Base-by-base conservation (phyloP, 1,284 basidiomycete species). In the Hemileia vastatrix region DNA sequence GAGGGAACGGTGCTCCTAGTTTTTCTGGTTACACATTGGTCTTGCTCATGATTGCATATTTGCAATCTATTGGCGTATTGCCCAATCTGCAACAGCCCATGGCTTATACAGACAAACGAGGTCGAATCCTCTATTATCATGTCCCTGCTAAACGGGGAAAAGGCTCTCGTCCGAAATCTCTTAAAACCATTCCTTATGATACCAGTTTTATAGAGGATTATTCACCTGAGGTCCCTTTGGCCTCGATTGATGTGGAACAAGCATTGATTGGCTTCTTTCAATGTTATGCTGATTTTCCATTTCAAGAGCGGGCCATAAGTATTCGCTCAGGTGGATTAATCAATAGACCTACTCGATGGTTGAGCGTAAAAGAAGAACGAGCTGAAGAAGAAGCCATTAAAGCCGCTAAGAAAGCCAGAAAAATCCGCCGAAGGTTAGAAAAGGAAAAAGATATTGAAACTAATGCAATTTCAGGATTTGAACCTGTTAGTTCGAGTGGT, bases 11-110 rank as follows among this genome's bases (percentile, higher is more conserved):
- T 33, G 50, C 58, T 13, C 45, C 44, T 24, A 51, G 50, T 2
- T 36, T 51, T 15, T 60, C 58, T 2, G 45, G 50, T 4, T 60
- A 60, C 43, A 60, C 58, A 23, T 19, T 60, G 9, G 36, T 60
- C 27, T 43, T 60, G 15, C 36, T 60, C 40, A 9, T 60, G 8
- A 60, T 60, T 40, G 58, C 15, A 5, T 60, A 60, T 24, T 32
- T 60, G 1, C 58, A 60, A 48, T 50, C 31, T 19, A 54, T 60
- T 19, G 51, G 51, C 11, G 43, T 45, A 45, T 40, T 60, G 13
- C 58, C 58, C 6, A 60, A 60, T n/a, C 51, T 60, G 6, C 58
- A 60, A 53, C 40, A 60, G 13, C 40, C 36, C 9, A 21, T n/a
- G 6, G n/a, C n/a, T n/a, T n/a, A n/a, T n/a, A n/a, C n/a, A n/a